Evolutionary conservation across 345 rosid genomes (phyloP), one percentile per base, ranked within the genome.

Genomic region (Linum tenue): DNA sequence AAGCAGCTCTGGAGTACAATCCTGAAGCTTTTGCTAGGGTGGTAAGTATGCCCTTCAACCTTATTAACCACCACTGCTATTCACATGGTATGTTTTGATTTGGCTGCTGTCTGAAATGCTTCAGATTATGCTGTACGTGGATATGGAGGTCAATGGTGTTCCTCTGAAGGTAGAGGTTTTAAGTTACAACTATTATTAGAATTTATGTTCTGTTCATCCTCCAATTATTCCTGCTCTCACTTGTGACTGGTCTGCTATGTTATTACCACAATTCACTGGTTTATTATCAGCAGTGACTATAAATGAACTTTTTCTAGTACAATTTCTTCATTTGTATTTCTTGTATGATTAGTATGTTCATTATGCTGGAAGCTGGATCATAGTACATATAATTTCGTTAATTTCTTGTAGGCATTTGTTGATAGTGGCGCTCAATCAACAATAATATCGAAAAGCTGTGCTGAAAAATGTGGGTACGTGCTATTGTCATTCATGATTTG

Each of bases 361-460:
- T 67, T 5, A n/a, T 39, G 59, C 43, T 36, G 44, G 56, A 60
- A 53, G 41, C 37, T 15, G 40, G 3, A 41, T 3, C 16, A 8
- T 17, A 5, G 5, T 5, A 31, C 15, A 51, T 16, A 7, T 39
- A 14, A 3, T 22, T 63, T 35, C 68, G 39, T 71, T 68, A 57
- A 37, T 74, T 22, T 22, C 31, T 22, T 70, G 70, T 83, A 94
- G 99, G 99, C 97, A 65, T 94, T 94, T 59, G 95, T 94, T 77
- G 97, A 94, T 78, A 90, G 97, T 73, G 97, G 99, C 72, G 99
- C 99, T 50, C 96, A 94, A 75, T 90, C 99, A 2, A 94, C 99
- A 50, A 94, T 94, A 69, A 94, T 94, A 76, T 94, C 99, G 73
- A 90, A 88, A 86, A 88, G 84, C 75, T 94, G 99, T 82, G 99